Evolutionary conservation across 1,284 basidiomycete species (phyloP), one percentile per base, ranked within the genome.

Genomic region (Cryptococcus deneoformans): DNA sequence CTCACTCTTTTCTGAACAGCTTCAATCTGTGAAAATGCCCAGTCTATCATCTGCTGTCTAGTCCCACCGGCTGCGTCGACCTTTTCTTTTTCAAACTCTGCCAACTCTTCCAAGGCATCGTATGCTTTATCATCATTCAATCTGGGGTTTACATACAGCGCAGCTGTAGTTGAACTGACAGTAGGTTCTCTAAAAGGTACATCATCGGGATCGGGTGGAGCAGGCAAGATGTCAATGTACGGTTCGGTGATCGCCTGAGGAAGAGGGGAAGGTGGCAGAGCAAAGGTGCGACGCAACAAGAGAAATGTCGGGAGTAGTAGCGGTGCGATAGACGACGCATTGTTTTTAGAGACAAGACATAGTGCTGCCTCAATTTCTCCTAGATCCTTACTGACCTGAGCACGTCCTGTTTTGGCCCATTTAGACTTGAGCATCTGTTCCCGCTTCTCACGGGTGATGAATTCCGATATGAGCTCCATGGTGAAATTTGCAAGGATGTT

Each of bases 361-460:
- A 72, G 50, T 1, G 70, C 59, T 14, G 67, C 36, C 55, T 78
- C 77, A 46, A 78, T 76, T 52, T 78, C 77, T n/a, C 66, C 66
- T 7, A 78, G 56, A 49, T 78, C 77, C 52, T 72, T 75, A 20
- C 69, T 60, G 0, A 78, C 59, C 42, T 67, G 65, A 11, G 75
- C 75, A 8, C 75, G 65, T 1, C 77, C 77, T 2, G 67, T 63
- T 51, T 76, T 75, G 24, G 67, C 69, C 75, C 76, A 78, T 60
- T 74, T 76, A 50, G 63, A 64, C 48, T 72, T 73, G n/a, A 71
- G 55, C 70, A 77, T 78, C 56, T 73, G 68, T 38, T 78, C 77
- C 38, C 77, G 66, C 63, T 77, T 78, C 58, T 78, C 77, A 29
- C 76, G 63, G 1, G 70, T 69, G 20, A 75, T 50, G 43, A 60